phyloP scores from a whole-genome alignment of 352 stramenopile species.

The Pythium vanterpoolii region DNA sequence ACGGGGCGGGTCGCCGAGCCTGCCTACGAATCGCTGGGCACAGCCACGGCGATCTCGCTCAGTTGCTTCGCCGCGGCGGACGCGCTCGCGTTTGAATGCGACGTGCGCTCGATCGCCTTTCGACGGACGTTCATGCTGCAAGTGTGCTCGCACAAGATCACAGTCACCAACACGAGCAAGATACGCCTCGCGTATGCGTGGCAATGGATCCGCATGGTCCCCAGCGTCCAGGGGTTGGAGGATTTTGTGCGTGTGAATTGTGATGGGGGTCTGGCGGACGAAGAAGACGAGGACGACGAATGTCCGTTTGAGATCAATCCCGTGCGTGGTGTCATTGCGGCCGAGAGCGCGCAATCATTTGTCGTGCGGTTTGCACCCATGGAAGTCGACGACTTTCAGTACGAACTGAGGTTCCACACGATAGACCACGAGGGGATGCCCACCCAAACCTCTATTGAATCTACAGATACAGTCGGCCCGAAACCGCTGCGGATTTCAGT shows the following conservation, averaged over 20 bases:
- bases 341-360: slow-evolving; percentile 69
- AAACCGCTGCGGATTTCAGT: slow-evolving; percentile 49
- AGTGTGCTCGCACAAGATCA: slow-evolving; percentile 69
- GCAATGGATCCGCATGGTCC: slow-evolving; percentile 38
- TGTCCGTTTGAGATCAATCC: slow-evolving; percentile 89
- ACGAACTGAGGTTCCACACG: slow-evolving; percentile 49
- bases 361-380: slow-evolving; percentile 87
- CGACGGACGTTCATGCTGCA: slow-evolving; percentile 88
- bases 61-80: slow-evolving; percentile 73
- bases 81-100: slow-evolving; percentile 49
- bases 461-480: not conserved
- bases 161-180: slow-evolving; percentile 67
- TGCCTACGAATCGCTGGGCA: slow-evolving; percentile 36
- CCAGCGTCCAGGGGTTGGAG: not conserved
- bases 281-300: slow-evolving; percentile 38
- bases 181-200: slow-evolving; percentile 62
- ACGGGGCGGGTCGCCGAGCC: slow-evolving; percentile 33
- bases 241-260: slow-evolving; percentile 11
- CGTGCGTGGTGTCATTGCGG: slow-evolving; percentile 42
- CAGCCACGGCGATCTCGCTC: slow-evolving; percentile 36
- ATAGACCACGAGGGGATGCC: not conserved
- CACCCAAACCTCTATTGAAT: not conserved
- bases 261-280: not conserved
- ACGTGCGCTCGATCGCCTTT: slow-evolving; percentile 61
- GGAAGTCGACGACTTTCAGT: slow-evolving; percentile 89